Percentiles rank a stretch among this genome's conserved stretches.
These are phyloP conservation scores for Phlebopus sp. DNA, from an alignment of 1,284 basidiomycete species.

Conservation along the genomic window DNA sequence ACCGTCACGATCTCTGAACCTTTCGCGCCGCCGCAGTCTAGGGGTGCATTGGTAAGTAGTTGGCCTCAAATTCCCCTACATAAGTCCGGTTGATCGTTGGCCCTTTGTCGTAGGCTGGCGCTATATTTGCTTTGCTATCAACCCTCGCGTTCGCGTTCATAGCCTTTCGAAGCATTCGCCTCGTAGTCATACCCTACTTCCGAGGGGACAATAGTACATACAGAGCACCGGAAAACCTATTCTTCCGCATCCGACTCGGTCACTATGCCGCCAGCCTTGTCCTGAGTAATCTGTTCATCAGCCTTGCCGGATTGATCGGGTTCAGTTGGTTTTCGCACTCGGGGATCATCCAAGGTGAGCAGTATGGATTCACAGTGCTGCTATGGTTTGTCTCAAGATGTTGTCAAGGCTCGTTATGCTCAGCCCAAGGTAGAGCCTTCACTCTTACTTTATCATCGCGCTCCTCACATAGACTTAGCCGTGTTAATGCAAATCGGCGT, in stretches of 20 bases:
- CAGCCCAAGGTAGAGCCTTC: conserved; percentile 49
- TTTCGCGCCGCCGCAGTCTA: conserved; percentile 12
- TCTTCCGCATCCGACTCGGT: conserved; percentile 70
- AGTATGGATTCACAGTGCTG: conserved; percentile 1
- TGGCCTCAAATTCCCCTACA: background rate
- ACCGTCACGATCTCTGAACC: conserved; percentile 7
- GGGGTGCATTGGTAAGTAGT: conserved; percentile 20
- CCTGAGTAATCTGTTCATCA: conserved; percentile 52
- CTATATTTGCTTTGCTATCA: conserved; percentile 22
- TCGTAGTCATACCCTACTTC: conserved; percentile 25
- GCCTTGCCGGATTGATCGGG: conserved; percentile 51
- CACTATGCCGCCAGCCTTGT: conserved; percentile 63
- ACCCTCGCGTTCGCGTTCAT: conserved; percentile 20
- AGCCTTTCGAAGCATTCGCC: conserved; percentile 17
- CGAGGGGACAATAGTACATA: conserved; percentile 13
- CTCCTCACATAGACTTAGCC: conserved; percentile 31
- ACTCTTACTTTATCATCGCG: background rate
- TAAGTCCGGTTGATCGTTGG: background rate
- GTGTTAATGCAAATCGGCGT: conserved; percentile 61
- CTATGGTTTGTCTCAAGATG: conserved; percentile 1
- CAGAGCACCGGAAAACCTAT: conserved; percentile 46
- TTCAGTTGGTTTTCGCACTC: conserved; percentile 23
- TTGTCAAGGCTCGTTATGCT: conserved; percentile 40
- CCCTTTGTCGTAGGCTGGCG: conserved; percentile 14
- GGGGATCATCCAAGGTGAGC: conserved; percentile 50